A percentile compares a stretch with the other conserved stretches of the same genome.
phyloP scores from a whole-genome alignment of 306 rosid genomes.

The Pachyrhizus erosus region DNA sequence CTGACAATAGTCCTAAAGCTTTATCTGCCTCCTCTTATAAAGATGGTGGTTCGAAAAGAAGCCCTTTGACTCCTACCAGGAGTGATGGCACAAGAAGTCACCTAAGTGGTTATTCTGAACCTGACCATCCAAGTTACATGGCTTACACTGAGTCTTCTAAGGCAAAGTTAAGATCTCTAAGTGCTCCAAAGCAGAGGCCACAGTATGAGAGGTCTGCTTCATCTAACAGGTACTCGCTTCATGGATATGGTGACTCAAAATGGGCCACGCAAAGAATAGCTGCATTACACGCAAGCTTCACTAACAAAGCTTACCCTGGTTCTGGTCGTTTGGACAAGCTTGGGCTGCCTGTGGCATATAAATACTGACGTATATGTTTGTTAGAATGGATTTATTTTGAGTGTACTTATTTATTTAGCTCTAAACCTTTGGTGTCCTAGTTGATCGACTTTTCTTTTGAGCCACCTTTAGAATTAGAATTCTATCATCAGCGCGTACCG shows the following conservation, averaged over 20 bases:
- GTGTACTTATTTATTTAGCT: too few relatives aligned
- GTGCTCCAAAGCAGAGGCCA: slow-evolving; percentile 84
- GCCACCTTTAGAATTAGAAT: too few relatives aligned
- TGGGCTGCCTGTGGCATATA: slow-evolving; percentile 64
- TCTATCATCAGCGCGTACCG: too few relatives aligned
- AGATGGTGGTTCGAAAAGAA: slow-evolving; percentile 54
- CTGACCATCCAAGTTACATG: slow-evolving; percentile 82
- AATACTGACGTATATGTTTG: slow-evolving; percentile 21
- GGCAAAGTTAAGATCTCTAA: slow-evolving; percentile 75
- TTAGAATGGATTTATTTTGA: neutral
- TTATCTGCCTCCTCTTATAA: slow-evolving; percentile 61
- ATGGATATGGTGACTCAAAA: slow-evolving; percentile 46
- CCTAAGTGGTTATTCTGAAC: slow-evolving; percentile 58
- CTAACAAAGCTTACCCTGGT: slow-evolving; percentile 73
- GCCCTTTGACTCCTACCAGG: slow-evolving; percentile 73
- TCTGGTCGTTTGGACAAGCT: slow-evolving; percentile 82
- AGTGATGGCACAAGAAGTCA: slow-evolving; percentile 74
- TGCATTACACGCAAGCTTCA: slow-evolving; percentile 62
- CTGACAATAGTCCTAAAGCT: slow-evolving; percentile 60
- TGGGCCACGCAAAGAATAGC: slow-evolving; percentile 50
- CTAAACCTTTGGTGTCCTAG: too few relatives aligned
- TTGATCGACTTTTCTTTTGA: too few relatives aligned
- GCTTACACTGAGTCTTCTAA: slow-evolving; percentile 79
- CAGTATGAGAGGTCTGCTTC: slow-evolving; percentile 70
- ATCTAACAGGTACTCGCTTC: slow-evolving; percentile 49